Base-by-base conservation (phyloP, 2,329 filamentous ascomycete genomes). In the Daldinia sp. region DNA sequence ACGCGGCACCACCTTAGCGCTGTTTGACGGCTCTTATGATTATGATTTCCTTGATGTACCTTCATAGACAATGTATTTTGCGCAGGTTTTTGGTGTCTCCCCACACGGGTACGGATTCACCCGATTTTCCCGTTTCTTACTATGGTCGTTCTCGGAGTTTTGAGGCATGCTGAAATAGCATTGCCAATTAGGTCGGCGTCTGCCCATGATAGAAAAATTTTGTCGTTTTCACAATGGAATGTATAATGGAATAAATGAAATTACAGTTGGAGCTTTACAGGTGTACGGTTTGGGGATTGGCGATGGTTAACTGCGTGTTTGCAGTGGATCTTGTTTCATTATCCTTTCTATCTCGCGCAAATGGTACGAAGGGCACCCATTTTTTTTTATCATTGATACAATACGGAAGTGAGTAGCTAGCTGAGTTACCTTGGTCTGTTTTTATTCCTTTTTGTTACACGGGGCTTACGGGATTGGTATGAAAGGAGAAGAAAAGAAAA, bases 311-410 rank as follows among this genome's bases (percentile, higher is more conserved):
- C 62, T 69, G 50, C 56, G 60, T 68, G 41, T 64, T 64, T 64
- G 71, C 50, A 42, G 60, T 60, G 70, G 69, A 60, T 67, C 59
- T 73, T 69, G 65, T 67, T 70, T 70, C 61, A 37, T 57, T 56
- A 13, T 61, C 56, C 50, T 39, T 60, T 69, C 65, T 20, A 42
- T 66, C 51, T 66, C 67, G 55, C 66, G 66, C 42, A 51, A n/a
- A 33, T 39, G 28, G 26, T 33, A 39, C 68, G 60, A 63, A 61
- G 58, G 60, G 50, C 39, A 18, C 33, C 55, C 56, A 6, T 37
- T 55, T 66, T 23, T 23, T 37, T 55, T 66, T 56, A 58, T 60
- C 56, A 56, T 28, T 44, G 35, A 55, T 23, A 61, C 64, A 44
- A 50, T 53, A 65, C 20, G 28, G 44, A 33, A 60, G 33, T 26